Percentiles rank a stretch among this genome's conserved stretches.
Conservation (phyloP, 31 red algal species). For the Porphyra umbilicalis region DNA sequence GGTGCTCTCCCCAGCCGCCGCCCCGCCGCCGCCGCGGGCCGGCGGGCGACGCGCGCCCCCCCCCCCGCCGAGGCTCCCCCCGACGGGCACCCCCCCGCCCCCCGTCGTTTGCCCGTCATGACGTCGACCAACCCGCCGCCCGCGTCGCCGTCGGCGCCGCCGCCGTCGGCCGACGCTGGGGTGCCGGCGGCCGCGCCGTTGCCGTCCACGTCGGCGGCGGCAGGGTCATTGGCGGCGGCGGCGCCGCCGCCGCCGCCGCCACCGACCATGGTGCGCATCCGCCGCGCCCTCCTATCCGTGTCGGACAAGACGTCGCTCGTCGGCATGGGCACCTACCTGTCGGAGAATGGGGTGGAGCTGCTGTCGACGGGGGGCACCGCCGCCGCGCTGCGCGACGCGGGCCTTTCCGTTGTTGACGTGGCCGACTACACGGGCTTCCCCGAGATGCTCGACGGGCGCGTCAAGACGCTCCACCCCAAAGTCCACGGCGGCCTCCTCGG, state of each 20-base stretch:
- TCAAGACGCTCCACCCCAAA: conserved; percentile 90
- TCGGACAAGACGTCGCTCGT: conserved; percentile 82
- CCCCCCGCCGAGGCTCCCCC: neutral
- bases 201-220: neutral
- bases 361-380: conserved; percentile 89
- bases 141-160: too few relatives aligned
- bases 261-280: conserved; percentile 31
- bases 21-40: neutral
- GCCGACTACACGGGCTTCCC: conserved; percentile 87
- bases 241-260: neutral
- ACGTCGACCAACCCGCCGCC: neutral
- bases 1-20: neutral
- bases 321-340: conserved; percentile 55
- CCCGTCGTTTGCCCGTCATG: neutral
- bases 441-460: conserved; percentile 77
- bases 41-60: neutral
- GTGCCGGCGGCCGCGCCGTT: neutral
- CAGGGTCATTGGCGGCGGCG: neutral
- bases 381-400: conserved; percentile 32
- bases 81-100: neutral
- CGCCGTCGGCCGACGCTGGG: neutral
- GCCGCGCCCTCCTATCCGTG: conserved; percentile 81
- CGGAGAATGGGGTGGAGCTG: conserved; percentile 71
- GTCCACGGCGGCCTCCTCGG: conserved; percentile 86
- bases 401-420: conserved; percentile 69